phyloP scores from a whole-genome alignment of 169 alveolate genomes.

The Eimeria sp. region DNA sequence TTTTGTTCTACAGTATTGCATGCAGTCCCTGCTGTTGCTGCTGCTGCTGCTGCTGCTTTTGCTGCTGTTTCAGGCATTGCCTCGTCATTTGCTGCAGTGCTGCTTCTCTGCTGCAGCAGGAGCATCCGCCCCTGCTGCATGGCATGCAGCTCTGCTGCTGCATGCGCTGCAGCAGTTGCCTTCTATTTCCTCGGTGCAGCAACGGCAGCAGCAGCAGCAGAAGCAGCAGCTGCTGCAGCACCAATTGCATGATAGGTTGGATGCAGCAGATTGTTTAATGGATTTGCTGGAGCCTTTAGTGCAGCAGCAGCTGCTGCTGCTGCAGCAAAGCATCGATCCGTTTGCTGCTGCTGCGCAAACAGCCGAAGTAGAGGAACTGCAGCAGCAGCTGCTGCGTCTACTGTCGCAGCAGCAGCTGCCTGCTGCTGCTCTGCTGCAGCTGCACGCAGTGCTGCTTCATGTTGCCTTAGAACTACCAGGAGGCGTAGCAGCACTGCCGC shows the following conservation, averaged over 20 bases:
- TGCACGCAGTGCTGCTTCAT: conserved; percentile 10
- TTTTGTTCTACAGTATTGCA: background rate
- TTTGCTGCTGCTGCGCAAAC: background rate
- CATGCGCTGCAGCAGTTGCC: conserved; percentile 1
- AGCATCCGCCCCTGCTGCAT: background rate
- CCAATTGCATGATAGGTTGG: background rate
- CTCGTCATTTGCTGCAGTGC: conserved; percentile 40
- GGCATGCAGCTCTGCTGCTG: conserved; percentile 33
- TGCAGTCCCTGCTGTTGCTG: background rate
- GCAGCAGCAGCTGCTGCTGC: background rate
- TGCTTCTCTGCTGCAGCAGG: conserved; percentile 34
- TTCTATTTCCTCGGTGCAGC: background rate
- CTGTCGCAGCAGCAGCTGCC: conserved; percentile 40
- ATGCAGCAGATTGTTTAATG: background rate
- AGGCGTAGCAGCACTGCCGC: background rate
- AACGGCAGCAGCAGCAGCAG: background rate
- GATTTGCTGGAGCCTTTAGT: background rate
- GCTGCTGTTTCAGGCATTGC: background rate
- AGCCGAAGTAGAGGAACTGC: background rate
- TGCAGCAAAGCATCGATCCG: background rate
- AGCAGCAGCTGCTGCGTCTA: conserved; percentile 11
- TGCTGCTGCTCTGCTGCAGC: conserved; percentile 49
- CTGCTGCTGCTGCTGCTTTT: background rate
- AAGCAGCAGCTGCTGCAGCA: background rate
- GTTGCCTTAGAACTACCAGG: background rate